Base-by-base conservation (phyloP, 345 rosid species). In the Gossypium australe region DNA sequence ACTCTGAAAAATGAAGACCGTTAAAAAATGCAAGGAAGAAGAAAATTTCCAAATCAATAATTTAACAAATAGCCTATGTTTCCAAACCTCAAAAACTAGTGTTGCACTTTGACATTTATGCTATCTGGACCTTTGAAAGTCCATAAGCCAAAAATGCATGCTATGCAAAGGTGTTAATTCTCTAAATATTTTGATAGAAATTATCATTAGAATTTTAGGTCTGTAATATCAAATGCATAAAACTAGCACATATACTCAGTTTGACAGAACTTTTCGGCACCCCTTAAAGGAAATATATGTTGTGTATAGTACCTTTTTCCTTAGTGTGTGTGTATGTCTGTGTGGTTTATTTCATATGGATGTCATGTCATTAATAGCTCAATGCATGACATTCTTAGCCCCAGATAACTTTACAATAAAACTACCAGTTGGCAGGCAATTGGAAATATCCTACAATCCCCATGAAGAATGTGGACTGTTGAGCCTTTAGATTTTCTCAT, bases 1-100 rank as follows among this genome's bases (percentile, higher is more conserved):
- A 69, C 59, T 51, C 44, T 16, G 72, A 69, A 69, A 16, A 49
- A 27, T 69, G 58, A 67, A 69, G 59, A 51, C 45, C 14, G 7
- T 63, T 16, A 8, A 24, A 69, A 49, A 49, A 52, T 51, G 16
- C 16, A 25, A 25, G 44, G 44, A 8, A 68, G 72, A 25, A 68
- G 45, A 68, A 68, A 68, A 25, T 8, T 68, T 16, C 72, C 27
- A 49, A 16, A 24, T 66, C 29, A 45, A 34, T 44, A 11, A 14
- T 24, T 48, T 67, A 48, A 68, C 20, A 68, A 68, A 68, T 24
- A 68, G 43, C 72, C 44, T 14, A 17, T 12, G 20, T 18, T 22
- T 34, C 14, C 43, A 22, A 48, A 67, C 56, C 56, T 22, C 38
- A 47, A 47, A 67, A 45, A 67, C 29, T 44, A 65, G 29, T 16